A percentile compares a stretch with the other conserved stretches of the same genome.
Conservation (phyloP, 2,329 filamentous ascomycete genomes). For the Aspergillus piperis region DNA sequence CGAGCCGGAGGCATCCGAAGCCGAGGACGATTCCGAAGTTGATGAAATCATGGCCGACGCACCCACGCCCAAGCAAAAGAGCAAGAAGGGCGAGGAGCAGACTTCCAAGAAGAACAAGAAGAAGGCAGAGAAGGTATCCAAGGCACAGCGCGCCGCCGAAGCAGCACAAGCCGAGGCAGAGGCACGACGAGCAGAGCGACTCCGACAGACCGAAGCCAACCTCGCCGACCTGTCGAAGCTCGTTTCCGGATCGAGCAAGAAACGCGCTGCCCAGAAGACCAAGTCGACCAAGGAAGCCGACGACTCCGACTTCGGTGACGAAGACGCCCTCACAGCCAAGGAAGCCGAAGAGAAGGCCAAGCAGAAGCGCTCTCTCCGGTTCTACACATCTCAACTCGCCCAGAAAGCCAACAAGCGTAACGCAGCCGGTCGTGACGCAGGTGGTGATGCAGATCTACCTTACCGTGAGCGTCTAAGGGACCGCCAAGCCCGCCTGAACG, state of each 20-base stretch:
- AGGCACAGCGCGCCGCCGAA: conserved; percentile 54
- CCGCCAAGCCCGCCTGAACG: conserved; percentile 79
- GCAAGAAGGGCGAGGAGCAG: conserved; percentile 35
- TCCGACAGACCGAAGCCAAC: conserved; percentile 65
- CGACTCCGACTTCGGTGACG: conserved; percentile 91
- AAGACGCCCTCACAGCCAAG: conserved; percentile 72
- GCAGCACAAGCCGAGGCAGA: conserved; percentile 57
- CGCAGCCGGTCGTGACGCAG: conserved; percentile 63
- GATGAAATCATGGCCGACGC: conserved; percentile 28
- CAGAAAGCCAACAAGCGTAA: conserved; percentile 86
- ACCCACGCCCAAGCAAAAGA: conserved; percentile 17
- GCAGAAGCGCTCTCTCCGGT: conserved; percentile 88
- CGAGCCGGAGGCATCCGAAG: conserved; percentile 29
- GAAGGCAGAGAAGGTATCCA: conserved; percentile 48
- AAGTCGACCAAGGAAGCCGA: conserved; percentile 48
- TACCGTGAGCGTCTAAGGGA: conserved; percentile 87
- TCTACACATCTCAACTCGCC: conserved; percentile 97
- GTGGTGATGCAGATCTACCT: conserved; percentile 63
- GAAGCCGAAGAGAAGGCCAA: conserved; percentile 83
- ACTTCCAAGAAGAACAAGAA: conserved; percentile 43
- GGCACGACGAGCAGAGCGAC: conserved; percentile 55
- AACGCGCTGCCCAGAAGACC: conserved; percentile 44
- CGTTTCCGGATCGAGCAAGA: conserved; percentile 49
- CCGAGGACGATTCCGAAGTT: conserved; percentile 16
- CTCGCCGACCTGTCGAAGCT: conserved; percentile 72